Evolutionary conservation across 2,329 filamentous ascomycete genomes (phyloP).

Genomic region (Exophiala oligosperma): DNA sequence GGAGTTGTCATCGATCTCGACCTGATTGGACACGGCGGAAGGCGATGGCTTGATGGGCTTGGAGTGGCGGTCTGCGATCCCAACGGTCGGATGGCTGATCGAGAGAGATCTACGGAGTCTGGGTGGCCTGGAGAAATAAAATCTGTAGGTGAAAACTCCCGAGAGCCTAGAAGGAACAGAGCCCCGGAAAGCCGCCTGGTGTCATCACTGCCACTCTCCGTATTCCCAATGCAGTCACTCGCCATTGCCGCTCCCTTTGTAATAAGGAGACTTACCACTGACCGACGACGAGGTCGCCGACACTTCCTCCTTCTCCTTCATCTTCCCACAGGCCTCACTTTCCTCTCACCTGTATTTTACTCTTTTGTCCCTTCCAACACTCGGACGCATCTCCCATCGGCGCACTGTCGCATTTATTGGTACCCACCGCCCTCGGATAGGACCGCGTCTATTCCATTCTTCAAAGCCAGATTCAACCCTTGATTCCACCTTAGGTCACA

Average conservation of each 20-base stretch:
- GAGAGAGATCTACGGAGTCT: too few species aligned
- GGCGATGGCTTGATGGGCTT: not conserved
- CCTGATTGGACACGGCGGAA: conserved; percentile 15
- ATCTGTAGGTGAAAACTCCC: too few species aligned
- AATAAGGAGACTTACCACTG: not conserved
- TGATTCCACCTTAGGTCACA: not conserved
- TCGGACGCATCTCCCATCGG: not conserved
- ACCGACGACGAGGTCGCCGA: not conserved
- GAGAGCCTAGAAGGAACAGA: too few species aligned
- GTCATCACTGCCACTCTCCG: conserved; percentile 8
- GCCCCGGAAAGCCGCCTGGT: not conserved
- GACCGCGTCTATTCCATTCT: not conserved
- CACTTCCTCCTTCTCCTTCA: not conserved
- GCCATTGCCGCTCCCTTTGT: not conserved
- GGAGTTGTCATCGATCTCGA: conserved; percentile 1
- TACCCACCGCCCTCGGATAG: not conserved
- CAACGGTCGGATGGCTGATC: too few species aligned
- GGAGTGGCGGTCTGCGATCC: conserved; percentile 19
- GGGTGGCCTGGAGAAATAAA: too few species aligned
- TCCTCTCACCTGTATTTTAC: not conserved
- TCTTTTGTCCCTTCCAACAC: not conserved
- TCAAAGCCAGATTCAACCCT: not conserved
- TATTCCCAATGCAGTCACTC: not conserved
- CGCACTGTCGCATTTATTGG: not conserved
- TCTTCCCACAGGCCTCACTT: not conserved